These are phyloP conservation scores for Phytophthora multivora DNA, from an alignment of 352 stramenopile genomes.

Conservation along the genomic window DNA sequence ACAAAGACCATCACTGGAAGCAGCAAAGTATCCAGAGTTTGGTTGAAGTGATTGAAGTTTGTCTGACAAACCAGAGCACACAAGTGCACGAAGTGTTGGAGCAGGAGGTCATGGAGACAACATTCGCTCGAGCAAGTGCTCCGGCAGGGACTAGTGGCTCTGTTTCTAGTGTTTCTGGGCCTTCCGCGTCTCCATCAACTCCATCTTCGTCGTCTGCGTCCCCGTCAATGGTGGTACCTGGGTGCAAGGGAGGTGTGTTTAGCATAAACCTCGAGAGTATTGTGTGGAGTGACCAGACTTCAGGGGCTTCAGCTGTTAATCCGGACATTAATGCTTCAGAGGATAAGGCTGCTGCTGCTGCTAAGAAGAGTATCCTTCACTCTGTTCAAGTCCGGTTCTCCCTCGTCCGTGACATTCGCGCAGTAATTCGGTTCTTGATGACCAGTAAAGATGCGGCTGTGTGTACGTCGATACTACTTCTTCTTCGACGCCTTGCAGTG, in stretches of 20 bases:
- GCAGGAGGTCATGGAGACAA: conserved; percentile 75
- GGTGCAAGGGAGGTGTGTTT: conserved; percentile 67
- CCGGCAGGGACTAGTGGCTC: conserved; percentile 16
- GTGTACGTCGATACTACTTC: conserved; percentile 52
- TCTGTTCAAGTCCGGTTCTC: conserved; percentile 76
- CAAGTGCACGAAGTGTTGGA: conserved; percentile 69
- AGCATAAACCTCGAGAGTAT: conserved; percentile 81
- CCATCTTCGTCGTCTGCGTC: conserved; percentile 26
- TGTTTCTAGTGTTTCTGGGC: conserved; percentile 15
- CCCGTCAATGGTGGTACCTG: conserved; percentile 26
- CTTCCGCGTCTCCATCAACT: conserved; percentile 17
- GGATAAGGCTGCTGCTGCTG: conserved; percentile 12
- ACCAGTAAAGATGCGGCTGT: conserved; percentile 59
- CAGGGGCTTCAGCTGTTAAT: conserved; percentile 11
- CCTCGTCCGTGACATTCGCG: conserved; percentile 67
- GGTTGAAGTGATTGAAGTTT: conserved; percentile 78
- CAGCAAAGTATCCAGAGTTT: conserved; percentile 79
- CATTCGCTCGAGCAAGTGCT: conserved; percentile 51
- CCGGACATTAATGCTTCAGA: conserved; percentile 25
- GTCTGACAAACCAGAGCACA: conserved; percentile 78
- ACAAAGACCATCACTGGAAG: conserved; percentile 75
- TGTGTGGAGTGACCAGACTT: conserved; percentile 77
- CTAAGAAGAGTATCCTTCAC: conserved; percentile 40
- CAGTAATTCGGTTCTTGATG: conserved; percentile 67
- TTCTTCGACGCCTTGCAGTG: conserved; percentile 63